These are phyloP conservation scores for Rhizophagus sp. DNA, from an alignment of 192 early-diverging fungal species.

Conservation along the genomic window DNA sequence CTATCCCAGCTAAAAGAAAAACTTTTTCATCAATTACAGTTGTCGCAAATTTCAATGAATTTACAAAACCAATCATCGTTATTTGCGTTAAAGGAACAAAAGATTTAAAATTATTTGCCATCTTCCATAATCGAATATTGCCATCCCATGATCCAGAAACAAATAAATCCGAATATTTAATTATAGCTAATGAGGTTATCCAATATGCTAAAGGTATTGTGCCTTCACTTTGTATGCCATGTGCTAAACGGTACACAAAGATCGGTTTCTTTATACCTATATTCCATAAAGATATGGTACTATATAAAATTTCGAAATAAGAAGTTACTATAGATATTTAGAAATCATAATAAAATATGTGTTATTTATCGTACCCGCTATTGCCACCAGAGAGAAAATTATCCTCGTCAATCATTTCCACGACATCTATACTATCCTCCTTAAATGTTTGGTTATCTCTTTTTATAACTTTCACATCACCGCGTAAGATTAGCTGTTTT, in stretches of 20 bases:
- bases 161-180: constrained; percentile 89
- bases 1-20: constrained; percentile 69
- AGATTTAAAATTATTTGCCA: constrained; percentile 63
- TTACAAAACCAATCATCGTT: constrained; percentile 65
- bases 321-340: constrained; percentile 9
- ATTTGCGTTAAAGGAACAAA: constrained; percentile 65
- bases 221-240: constrained; percentile 65
- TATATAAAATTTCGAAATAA: constrained; percentile 33
- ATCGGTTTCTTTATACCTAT: constrained; percentile 90
- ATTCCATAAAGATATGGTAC: constrained; percentile 93
- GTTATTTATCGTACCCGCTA: constrained; percentile 57
- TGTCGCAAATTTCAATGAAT: constrained; percentile 43
- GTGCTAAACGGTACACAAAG: constrained; percentile 72
- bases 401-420: constrained; percentile 93
- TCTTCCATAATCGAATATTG: constrained; percentile 83
- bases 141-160: constrained; percentile 90
- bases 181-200: constrained; percentile 84
- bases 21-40: constrained; percentile 43
- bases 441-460: constrained; percentile 38
- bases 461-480: constrained; percentile 52
- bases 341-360: background rate
- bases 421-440: constrained; percentile 78
- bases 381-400: constrained; percentile 92
- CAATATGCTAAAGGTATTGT: constrained; percentile 51
- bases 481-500: constrained; percentile 89